Evolutionary conservation across 2,329 filamentous ascomycete species (phyloP), one percentile per base, ranked within the genome.

Genomic region (Plectosphaerella cucumerina): DNA sequence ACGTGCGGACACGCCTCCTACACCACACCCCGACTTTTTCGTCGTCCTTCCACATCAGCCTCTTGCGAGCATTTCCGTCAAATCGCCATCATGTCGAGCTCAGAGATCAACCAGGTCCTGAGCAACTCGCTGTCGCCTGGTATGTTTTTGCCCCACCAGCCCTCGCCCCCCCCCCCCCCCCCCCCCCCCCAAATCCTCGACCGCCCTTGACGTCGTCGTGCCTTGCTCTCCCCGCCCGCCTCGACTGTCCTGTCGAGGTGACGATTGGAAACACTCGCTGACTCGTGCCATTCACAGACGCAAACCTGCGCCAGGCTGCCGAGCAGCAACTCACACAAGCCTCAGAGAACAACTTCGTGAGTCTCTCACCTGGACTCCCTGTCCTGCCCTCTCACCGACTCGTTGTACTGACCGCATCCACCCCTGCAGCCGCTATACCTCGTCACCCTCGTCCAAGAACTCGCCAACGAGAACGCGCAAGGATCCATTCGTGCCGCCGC

Each of bases 41-140:
- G 39, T 42, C 39, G n/a, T 42, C 42, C 47, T 49, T 45, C 46
- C 47, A 44, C 26, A 31, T 31, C 26, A 49, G 48, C 49, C 31
- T 56, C 44, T 47, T 44, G 31, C 48, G 33, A 48, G 33, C 39
- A 48, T 39, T 26, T 20, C 11, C 20, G 53, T 39, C 43, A 37
- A 41, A 64, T 66, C 65, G 63, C 67, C 70, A 78, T 67, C 72
- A 90, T 83, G 80, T 81, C 80, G 73, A 81, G 77, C 78, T 76
- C 95, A 88, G 90, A 97, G 78, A 95, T 97, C 79, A 96, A 93
- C 80, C 87, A 91, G 77, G 93, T 99, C 78, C 88, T 99, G 80
- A 85, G 90, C 75, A 93, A 92, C 79, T 97, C 94, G 72, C 85
- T 97, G 76, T 95, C 92, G 68, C 82, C 92, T 69, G 93, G 94